Conservation (phyloP, 2,329 filamentous ascomycete genomes). For the Sarocladium kiliense region DNA sequence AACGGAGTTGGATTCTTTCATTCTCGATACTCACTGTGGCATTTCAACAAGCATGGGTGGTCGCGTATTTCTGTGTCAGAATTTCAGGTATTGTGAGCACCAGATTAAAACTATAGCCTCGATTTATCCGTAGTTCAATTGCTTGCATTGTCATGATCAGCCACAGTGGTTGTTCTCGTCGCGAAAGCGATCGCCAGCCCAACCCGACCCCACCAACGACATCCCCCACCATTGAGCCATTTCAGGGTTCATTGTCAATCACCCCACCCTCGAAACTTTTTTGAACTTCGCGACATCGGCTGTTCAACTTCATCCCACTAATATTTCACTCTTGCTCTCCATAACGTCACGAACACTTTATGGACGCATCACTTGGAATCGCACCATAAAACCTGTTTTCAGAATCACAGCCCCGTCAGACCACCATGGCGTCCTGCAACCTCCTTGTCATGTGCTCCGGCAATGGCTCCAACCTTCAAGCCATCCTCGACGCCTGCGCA, state of each 20-base stretch:
- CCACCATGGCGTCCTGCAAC: conserved; percentile 29
- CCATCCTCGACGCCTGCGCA: conserved; percentile 51
- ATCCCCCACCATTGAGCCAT: neutral
- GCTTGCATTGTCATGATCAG: too few relatives aligned
- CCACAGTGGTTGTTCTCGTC: too few relatives aligned
- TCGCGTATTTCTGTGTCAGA: too few relatives aligned
- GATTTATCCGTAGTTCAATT: too few relatives aligned
- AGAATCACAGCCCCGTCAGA: too few relatives aligned
- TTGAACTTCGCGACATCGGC: neutral
- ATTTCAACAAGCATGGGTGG: neutral
- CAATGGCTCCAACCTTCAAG: conserved; percentile 74
- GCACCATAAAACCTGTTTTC: too few relatives aligned
- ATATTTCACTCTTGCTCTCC: too few relatives aligned
- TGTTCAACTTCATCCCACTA: neutral
- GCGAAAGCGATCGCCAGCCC: too few relatives aligned
- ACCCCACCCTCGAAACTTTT: conserved; percentile 5
- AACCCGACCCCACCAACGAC: neutral
- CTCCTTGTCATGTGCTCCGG: conserved; percentile 68
- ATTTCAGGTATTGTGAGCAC: too few relatives aligned
- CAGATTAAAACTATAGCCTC: too few relatives aligned
- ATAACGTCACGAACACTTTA: too few relatives aligned
- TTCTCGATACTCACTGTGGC: neutral
- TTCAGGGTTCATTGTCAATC: conserved; percentile 4
- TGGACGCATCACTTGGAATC: too few relatives aligned
- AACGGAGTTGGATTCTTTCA: neutral